phyloP scores from a whole-genome alignment of 2,329 filamentous ascomycete genomes.

The Coniochaeta sp. region DNA sequence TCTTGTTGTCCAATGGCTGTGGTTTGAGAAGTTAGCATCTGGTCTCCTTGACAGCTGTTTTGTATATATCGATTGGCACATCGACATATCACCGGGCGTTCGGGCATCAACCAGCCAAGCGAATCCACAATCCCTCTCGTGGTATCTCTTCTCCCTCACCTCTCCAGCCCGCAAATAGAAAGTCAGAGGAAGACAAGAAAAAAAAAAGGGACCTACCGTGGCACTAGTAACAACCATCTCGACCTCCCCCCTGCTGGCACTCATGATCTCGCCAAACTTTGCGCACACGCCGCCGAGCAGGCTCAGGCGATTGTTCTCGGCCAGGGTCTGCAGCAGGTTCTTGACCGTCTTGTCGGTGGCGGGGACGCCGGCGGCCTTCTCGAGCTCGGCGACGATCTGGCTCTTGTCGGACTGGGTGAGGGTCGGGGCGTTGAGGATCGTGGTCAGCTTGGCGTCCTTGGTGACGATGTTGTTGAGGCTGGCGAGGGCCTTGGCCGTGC shows the following conservation, averaged over 20 bases:
- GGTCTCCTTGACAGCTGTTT: background rate
- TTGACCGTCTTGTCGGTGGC: conserved; percentile 67
- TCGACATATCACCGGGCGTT: background rate
- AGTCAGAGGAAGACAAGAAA: background rate
- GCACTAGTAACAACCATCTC: conserved; percentile 90
- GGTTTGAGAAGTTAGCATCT: conserved; percentile 1
- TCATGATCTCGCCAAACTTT: conserved; percentile 84
- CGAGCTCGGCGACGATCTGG: conserved; percentile 77
- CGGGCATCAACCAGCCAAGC: background rate
- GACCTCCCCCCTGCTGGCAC: conserved; percentile 84
- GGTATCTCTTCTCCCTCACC: background rate
- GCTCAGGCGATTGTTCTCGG: conserved; percentile 92
- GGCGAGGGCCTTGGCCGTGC: conserved; percentile 71
- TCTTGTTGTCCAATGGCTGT: conserved; percentile 80
- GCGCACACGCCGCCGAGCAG: conserved; percentile 73
- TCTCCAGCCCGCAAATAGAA: background rate
- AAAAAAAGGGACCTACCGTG: conserved; percentile 50
- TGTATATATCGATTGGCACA: background rate
- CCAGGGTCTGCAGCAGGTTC: conserved; percentile 86
- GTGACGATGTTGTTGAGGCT: conserved; percentile 64
- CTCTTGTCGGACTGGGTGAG: conserved; percentile 74
- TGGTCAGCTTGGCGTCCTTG: conserved; percentile 73
- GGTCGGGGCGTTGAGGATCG: conserved; percentile 73
- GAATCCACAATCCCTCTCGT: no score
- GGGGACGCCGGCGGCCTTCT: conserved; percentile 68